Evolutionary conservation across 2,329 filamentous ascomycete genomes (phyloP), one percentile per base, ranked within the genome.

Genomic region (Cladophialophora psammophila): DNA sequence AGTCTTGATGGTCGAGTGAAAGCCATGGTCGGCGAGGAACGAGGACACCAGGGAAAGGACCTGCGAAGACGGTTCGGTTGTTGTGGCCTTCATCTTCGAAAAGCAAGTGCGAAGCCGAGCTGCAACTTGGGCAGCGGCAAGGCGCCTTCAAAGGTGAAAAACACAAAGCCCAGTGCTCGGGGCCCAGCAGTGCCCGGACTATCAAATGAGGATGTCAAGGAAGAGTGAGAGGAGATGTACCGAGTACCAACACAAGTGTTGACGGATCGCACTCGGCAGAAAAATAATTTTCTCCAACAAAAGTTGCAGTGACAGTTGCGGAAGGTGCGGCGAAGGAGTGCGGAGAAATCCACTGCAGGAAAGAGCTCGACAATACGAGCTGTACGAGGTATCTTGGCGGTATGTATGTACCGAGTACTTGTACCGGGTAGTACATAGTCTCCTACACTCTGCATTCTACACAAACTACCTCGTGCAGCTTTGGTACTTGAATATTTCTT

Each of bases 21-120:
- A 90, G n/a, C 87, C 85, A 76, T 90, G 84, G 54, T 89, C 84
- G 50, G 84, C 83, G 58, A 93, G 83, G 77, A 93, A 93, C 26
- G 80, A 78, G 69, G 87, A 87, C 73, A 93, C 84, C 15, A 92
- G 81, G 68, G 88, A 86, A 75, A 93, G 81, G 40, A 93, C 81
- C 77, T 90, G 84, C 34, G 84, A 78, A 4, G 90, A 85, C 32
- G 87, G 83, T 56, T 60, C 60, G 10, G 59, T 64, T 66, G 72
- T 73, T 57, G 73, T 66, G 58, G 70, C 20, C 36, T 38, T 60
- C 68, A 69, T 69, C 52, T 52, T 69, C 26, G 18, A 38, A 18
- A 26, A 18, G 42, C n/a, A 26, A 18, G 9, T 3, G 45, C n/a
- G 20, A 50, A 26, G 20, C 8, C 20, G 15, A n/a, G 8, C 26